Percentiles rank a stretch among this genome's conserved stretches.
Evolutionary conservation across 2,329 filamentous ascomycete species (phyloP).

Genomic region (Macrophomina tecta): DNA sequence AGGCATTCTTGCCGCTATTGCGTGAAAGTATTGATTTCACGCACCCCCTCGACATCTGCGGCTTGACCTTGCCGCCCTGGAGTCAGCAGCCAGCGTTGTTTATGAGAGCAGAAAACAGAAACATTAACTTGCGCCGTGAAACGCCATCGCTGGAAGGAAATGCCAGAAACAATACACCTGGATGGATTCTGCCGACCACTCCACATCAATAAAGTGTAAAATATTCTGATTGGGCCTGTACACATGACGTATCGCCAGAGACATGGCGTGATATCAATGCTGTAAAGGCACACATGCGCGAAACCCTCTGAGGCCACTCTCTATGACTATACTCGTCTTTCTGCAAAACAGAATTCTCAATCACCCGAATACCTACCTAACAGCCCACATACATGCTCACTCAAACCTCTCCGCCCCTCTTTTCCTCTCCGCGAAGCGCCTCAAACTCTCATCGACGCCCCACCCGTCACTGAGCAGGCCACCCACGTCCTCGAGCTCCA

Average conservation of each 20-base stretch:
- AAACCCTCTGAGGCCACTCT: too few species aligned
- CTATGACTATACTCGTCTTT: too few species aligned
- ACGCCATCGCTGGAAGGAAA: slow-evolving; percentile 2
- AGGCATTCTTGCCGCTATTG: too few species aligned
- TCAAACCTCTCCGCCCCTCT: background rate
- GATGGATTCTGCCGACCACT: background rate
- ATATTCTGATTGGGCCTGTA: background rate
- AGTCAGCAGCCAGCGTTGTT: too few species aligned
- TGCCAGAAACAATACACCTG: background rate
- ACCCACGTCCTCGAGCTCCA: slow-evolving; percentile 81
- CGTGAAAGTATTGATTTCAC: too few species aligned
- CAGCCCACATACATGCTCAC: background rate
- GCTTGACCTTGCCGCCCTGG: too few species aligned
- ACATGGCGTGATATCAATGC: too few species aligned
- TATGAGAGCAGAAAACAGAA: too few species aligned
- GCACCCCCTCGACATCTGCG: too few species aligned
- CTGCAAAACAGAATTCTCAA: too few species aligned
- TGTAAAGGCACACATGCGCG: too few species aligned
- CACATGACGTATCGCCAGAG: too few species aligned
- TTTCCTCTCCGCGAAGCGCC: slow-evolving; percentile 8
- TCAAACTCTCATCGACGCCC: slow-evolving; percentile 59
- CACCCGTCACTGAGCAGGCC: slow-evolving; percentile 73
- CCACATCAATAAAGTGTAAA: background rate
- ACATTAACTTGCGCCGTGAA: background rate
- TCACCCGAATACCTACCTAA: background rate